Evolutionary conservation across 2,329 filamentous ascomycete genomes (phyloP), one percentile per base, ranked within the genome.

Genomic region (Westerdykella ornata): DNA sequence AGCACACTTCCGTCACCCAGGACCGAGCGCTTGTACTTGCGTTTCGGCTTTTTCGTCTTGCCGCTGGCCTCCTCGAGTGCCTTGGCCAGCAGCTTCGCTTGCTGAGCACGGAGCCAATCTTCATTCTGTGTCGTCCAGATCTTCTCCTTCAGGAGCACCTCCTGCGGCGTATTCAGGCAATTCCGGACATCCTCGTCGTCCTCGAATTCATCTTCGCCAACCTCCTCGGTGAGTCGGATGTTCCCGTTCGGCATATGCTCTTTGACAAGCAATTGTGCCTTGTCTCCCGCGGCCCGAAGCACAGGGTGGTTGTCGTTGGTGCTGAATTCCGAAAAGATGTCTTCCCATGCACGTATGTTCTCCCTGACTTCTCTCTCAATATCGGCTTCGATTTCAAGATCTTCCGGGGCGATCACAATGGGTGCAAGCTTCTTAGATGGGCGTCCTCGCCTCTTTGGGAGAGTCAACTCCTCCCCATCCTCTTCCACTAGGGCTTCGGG

Each of bases 41-140:
- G 54, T 53, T 75, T 78, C 19, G 72, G 68, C 44, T 72, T 72
- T 51, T 72, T 73, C 5, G 67, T 62, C 22, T 67, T 66, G 39
- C 72, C 71, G 26, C 71, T 69, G 11, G 72, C 73, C 46, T 76
- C 73, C n/a, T 72, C 72, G 14, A 80, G 64, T 28, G 88, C 86
- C 44, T 81, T 78, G 30, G 84, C 78, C 42, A 94, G 83, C 5
- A 84, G 75, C 65, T 92, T 94, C 45, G 85, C 81, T 59, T 96
- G 88, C 59, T 94, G 84, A 37, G 81, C 78, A 7, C 90, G 85
- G 30, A 98, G 74, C 78, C 89, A 98, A 52, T 94, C 88, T 62
- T 92, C 88, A 66, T 98, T 97, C 60, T 89, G 82, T 45, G 90
- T 89, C 33, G 94, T 81, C 92, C 92, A 98, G 39, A 97, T 85